A percentile compares a stretch with the other conserved stretches of the same genome.
phyloP scores from a whole-genome alignment of 2,329 filamentous ascomycete species.

The Ampelomyces quisqualis region DNA sequence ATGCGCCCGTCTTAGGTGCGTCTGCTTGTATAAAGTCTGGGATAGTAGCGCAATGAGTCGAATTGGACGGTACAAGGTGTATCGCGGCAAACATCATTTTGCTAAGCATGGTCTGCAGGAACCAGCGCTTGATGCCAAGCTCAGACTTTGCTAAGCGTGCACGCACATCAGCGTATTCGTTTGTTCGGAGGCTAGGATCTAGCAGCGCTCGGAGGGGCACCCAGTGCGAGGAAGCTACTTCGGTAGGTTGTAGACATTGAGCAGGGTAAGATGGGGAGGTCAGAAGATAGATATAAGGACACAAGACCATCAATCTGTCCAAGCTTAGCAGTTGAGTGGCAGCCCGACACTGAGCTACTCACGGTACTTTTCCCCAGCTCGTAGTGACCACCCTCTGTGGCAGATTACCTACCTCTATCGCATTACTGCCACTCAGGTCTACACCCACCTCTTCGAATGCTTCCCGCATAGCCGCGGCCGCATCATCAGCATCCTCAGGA shows the following conservation, averaged over 20 bases:
- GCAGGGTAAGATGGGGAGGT: slow-evolving; percentile 58
- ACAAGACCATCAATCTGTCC: slow-evolving; percentile 65
- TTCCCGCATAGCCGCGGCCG: slow-evolving; percentile 63
- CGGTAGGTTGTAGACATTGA: slow-evolving; percentile 64
- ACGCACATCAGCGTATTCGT: slow-evolving; percentile 64
- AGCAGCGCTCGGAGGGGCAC: slow-evolving; percentile 64
- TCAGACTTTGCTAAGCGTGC: slow-evolving; percentile 60
- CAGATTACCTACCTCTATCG: slow-evolving; percentile 59
- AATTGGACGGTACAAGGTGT: slow-evolving; percentile 61
- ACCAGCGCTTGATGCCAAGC: slow-evolving; percentile 55
- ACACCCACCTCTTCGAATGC: slow-evolving; percentile 67
- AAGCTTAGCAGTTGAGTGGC: slow-evolving; percentile 1
- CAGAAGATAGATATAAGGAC: slow-evolving; percentile 66
- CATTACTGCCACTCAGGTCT: slow-evolving; percentile 54
- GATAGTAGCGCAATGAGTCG: slow-evolving; percentile 57
- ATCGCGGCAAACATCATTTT: slow-evolving; percentile 70
- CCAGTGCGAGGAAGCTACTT: slow-evolving; percentile 70
- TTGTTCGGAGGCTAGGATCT: slow-evolving; percentile 60
- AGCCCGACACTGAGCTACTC: slow-evolving; percentile 28
- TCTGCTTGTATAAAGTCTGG: slow-evolving; percentile 50
- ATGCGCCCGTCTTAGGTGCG: slow-evolving; percentile 8
- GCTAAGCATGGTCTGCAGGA: slow-evolving; percentile 60
- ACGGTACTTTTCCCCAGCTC: slow-evolving; percentile 66
- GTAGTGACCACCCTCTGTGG: slow-evolving; percentile 67
- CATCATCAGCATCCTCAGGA: slow-evolving; percentile 62